Evolutionary conservation across 2,329 filamentous ascomycete species (phyloP).

Genomic region (Hymenoscyphus occultus): DNA sequence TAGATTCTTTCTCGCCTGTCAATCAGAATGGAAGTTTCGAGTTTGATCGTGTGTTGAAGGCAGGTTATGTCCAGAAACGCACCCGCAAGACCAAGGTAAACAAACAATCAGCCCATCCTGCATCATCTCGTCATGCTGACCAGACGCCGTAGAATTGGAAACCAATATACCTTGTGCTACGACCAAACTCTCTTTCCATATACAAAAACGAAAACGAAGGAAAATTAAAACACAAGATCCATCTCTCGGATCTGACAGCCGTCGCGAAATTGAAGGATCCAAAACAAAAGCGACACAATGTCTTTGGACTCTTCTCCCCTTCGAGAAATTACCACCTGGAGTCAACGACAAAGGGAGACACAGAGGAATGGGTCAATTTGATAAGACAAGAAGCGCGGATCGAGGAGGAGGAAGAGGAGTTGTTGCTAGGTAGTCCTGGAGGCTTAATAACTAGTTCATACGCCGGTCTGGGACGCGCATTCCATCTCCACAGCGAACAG

Average conservation of each 20-base stretch:
- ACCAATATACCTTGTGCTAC: slow-evolving; percentile 80
- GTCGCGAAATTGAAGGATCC: slow-evolving; percentile 85
- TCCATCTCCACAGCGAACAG: slow-evolving; percentile 28
- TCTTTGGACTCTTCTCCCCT: slow-evolving; percentile 90
- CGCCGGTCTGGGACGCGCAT: slow-evolving; percentile 31
- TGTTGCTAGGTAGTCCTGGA: slow-evolving; percentile 68
- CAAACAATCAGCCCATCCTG: not conserved
- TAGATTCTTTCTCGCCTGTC: slow-evolving; percentile 76
- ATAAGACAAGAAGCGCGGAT: slow-evolving; percentile 79
- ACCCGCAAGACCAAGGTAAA: slow-evolving; percentile 88
- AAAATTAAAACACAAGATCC: slow-evolving; percentile 83
- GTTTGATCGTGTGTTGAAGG: slow-evolving; percentile 90
- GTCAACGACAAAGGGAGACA: slow-evolving; percentile 68
- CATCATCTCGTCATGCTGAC: slow-evolving; percentile 6
- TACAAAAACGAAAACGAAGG: slow-evolving; percentile 92
- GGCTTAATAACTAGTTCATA: slow-evolving; percentile 36
- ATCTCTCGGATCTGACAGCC: slow-evolving; percentile 84
- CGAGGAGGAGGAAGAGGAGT: slow-evolving; percentile 83
- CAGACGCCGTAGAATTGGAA: slow-evolving; percentile 71
- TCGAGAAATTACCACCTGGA: slow-evolving; percentile 90
- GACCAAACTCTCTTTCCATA: slow-evolving; percentile 84
- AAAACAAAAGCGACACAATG: slow-evolving; percentile 79
- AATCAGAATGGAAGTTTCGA: slow-evolving; percentile 95
- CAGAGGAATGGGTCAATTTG: slow-evolving; percentile 79
- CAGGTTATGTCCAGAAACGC: slow-evolving; percentile 80